phyloP scores from a whole-genome alignment of 2,329 filamentous ascomycete species.

The Penicillium sp. region DNA sequence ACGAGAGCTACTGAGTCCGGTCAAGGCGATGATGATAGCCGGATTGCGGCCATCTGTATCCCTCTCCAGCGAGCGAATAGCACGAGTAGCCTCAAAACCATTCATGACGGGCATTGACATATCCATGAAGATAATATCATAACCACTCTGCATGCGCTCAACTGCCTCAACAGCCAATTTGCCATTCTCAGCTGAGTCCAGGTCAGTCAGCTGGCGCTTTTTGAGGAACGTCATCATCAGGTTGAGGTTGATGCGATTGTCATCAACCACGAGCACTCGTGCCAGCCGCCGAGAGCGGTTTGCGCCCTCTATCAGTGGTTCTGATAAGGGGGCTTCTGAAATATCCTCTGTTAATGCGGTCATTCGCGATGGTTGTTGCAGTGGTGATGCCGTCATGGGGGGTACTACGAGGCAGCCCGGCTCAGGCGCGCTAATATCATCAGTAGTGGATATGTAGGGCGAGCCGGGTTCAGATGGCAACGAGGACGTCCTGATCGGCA shows the following conservation, averaged over 20 bases:
- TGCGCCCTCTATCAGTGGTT: constrained; percentile 12
- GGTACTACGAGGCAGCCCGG: neutral
- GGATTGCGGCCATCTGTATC: constrained; percentile 31
- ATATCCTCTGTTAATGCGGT: constrained; percentile 8
- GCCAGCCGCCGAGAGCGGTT: constrained; percentile 14
- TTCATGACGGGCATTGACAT: constrained; percentile 51
- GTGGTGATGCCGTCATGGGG: neutral
- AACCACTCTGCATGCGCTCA: constrained; percentile 32
- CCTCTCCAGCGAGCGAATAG: constrained; percentile 44
- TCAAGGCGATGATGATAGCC: constrained; percentile 46
- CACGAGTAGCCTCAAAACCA: constrained; percentile 47
- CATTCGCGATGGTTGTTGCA: constrained; percentile 6
- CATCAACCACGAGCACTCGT: constrained; percentile 45
- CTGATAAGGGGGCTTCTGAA: constrained; percentile 10
- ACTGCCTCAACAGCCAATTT: constrained; percentile 43
- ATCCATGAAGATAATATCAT: constrained; percentile 50
- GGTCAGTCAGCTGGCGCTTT: constrained; percentile 34
- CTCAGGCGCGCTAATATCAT: neutral
- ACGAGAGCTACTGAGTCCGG: constrained; percentile 43
- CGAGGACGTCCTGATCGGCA: constrained; percentile 10
- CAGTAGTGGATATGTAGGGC: neutral
- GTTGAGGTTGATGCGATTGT: constrained; percentile 47
- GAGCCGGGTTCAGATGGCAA: constrained; percentile 1
- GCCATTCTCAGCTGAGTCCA: constrained; percentile 44
- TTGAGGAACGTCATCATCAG: constrained; percentile 45